phyloP scores from a whole-genome alignment of 441 rosid genomes.

The Biscutella laevigata region DNA sequence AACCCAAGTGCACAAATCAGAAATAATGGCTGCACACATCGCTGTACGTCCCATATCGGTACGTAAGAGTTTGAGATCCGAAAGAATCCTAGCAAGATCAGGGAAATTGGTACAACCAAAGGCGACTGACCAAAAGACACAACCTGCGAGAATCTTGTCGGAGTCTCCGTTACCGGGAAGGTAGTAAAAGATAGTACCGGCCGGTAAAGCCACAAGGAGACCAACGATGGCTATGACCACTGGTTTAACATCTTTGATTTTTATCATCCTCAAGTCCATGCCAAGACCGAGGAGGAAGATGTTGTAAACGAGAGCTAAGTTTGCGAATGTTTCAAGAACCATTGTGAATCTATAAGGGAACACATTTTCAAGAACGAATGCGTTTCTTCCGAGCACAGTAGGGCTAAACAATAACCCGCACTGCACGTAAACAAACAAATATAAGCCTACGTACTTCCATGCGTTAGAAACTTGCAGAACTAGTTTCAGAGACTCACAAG shows the following conservation, averaged over 20 bases:
- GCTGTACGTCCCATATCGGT: constrained; percentile 54
- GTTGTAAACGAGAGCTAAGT: constrained; percentile 46
- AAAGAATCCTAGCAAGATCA: constrained; percentile 51
- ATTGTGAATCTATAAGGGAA: constrained; percentile 33
- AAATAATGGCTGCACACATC: constrained; percentile 44
- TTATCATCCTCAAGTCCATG: constrained; percentile 41
- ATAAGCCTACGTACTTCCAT: not conserved
- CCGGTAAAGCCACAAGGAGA: constrained; percentile 26
- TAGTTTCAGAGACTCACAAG: constrained; percentile 12
- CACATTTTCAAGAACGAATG: not conserved
- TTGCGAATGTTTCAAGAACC: constrained; percentile 55
- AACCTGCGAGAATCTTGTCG: constrained; percentile 16
- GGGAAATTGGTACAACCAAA: constrained; percentile 57
- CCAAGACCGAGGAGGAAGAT: constrained; percentile 59
- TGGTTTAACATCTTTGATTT: constrained; percentile 31
- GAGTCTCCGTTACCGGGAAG: not conserved
- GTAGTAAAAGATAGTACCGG: constrained; percentile 30
- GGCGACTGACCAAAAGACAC: constrained; percentile 42
- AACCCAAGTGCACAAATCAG: constrained; percentile 51
- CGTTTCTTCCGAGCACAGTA: constrained; percentile 12
- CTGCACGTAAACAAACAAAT: constrained; percentile 18
- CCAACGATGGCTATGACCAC: constrained; percentile 35
- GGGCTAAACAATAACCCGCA: constrained; percentile 43
- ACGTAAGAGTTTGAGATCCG: constrained; percentile 68
- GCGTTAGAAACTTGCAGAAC: not conserved